Percentiles rank a stretch among this genome's conserved stretches.
These are phyloP conservation scores for Teratosphaeria pseudoeucalypti DNA, from an alignment of 2,329 filamentous ascomycete species.

Conservation along the genomic window DNA sequence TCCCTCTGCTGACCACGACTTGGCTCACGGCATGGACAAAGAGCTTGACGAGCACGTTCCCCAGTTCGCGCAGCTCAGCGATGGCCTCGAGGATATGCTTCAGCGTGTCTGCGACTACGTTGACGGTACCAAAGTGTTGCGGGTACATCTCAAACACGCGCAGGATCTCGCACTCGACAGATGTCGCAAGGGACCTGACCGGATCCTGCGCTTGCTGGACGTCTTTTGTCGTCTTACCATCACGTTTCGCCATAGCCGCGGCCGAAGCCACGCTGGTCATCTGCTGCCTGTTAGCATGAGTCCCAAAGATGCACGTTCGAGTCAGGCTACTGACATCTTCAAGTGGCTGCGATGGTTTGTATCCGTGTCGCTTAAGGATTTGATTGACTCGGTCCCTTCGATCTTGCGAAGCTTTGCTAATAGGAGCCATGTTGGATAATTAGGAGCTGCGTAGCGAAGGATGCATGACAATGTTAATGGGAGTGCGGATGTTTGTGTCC, in stretches of 20 bases:
- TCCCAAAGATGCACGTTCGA: neutral
- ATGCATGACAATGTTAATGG: neutral
- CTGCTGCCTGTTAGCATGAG: neutral
- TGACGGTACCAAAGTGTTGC: neutral
- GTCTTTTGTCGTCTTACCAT: neutral
- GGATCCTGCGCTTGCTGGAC: neutral
- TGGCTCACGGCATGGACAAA: neutral
- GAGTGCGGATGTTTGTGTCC: neutral
- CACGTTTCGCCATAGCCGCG: neutral
- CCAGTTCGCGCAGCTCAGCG: neutral
- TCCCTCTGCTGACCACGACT: neutral
- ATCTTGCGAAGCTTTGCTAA: neutral
- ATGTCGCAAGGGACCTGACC: neutral
- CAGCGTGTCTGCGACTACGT: neutral
- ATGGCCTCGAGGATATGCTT: neutral
- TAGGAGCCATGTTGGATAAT: neutral
- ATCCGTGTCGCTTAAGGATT: neutral
- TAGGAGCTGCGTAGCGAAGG: neutral
- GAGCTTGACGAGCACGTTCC: neutral
- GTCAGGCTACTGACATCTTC: neutral
- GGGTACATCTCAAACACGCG: neutral
- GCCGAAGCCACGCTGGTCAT: neutral
- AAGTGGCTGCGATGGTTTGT: neutral
- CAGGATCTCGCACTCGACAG: neutral
- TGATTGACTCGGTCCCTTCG: neutral